phyloP scores from a whole-genome alignment of 768 basidiomycete species.

The Lactarius akahatsu region DNA sequence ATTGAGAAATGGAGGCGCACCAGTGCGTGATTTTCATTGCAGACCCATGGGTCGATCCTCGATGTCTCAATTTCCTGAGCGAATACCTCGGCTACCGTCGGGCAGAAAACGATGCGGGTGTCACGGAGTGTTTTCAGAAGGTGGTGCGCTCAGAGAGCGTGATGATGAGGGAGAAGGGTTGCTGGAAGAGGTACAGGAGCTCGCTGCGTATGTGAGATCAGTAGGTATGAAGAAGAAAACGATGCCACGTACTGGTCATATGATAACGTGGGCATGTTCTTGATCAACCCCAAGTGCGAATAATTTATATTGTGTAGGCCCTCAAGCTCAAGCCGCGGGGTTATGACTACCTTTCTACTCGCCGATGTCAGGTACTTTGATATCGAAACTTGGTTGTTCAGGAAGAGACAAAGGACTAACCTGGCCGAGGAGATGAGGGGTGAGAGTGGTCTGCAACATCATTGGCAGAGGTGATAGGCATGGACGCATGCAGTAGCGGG shows the following conservation, averaged over 20 bases:
- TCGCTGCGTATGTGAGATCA: slow-evolving; percentile 51
- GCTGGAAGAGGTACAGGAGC: slow-evolving; percentile 74
- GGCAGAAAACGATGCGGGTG: too few species aligned
- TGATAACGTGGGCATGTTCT: slow-evolving; percentile 95
- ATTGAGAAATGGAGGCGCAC: slow-evolving; percentile 9
- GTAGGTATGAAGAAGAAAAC: too few species aligned
- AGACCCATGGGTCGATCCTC: neutral
- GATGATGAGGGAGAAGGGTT: slow-evolving; percentile 89
- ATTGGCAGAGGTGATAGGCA: too few species aligned
- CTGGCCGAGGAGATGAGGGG: too few species aligned
- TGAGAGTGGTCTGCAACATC: too few species aligned
- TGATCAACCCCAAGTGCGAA: slow-evolving; percentile 95
- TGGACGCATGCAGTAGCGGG: too few species aligned
- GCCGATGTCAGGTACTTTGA: too few species aligned
- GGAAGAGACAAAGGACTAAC: too few species aligned
- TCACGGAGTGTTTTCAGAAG: too few species aligned
- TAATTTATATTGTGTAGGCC: slow-evolving; percentile 65
- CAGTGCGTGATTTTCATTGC: slow-evolving; percentile 28
- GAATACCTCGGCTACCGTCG: slow-evolving; percentile 63
- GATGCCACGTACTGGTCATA: slow-evolving; percentile 71
- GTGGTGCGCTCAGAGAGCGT: slow-evolving; percentile 64
- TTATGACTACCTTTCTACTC: slow-evolving; percentile 33
- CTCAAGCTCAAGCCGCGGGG: slow-evolving; percentile 71
- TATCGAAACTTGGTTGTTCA: too few species aligned
- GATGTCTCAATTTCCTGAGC: too few species aligned